A percentile compares a stretch with the other conserved stretches of the same genome.
These are phyloP conservation scores for Sporothrix mexicana DNA, from an alignment of 2,329 filamentous ascomycete genomes.

Conservation along the genomic window DNA sequence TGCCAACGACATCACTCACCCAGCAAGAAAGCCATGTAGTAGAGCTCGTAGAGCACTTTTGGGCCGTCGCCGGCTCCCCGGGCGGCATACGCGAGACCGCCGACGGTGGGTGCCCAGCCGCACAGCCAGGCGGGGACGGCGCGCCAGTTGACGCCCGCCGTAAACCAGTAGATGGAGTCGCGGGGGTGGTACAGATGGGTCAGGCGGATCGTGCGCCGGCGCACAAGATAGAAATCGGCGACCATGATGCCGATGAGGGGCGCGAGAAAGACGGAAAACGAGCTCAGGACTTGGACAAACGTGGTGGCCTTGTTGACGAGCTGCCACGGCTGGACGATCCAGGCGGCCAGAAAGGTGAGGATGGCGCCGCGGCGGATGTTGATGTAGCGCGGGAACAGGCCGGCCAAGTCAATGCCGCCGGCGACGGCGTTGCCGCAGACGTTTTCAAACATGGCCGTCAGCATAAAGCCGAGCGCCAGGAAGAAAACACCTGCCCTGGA, in stretches of 20 bases:
- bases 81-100: conserved; percentile 40
- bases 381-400: conserved; percentile 58
- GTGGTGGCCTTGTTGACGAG: conserved; percentile 53
- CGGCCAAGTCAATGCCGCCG: conserved; percentile 61
- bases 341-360: conserved; percentile 53
- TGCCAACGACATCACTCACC: not conserved
- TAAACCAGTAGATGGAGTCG: conserved; percentile 51
- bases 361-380: conserved; percentile 62
- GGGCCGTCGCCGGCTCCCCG: not conserved
- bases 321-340: conserved; percentile 58
- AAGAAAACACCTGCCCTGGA: conserved; percentile 55
- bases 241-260: conserved; percentile 36
- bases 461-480: conserved; percentile 51
- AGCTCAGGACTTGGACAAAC: conserved; percentile 54
- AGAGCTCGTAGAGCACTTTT: not conserved
- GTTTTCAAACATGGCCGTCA: conserved; percentile 54
- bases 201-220: conserved; percentile 45
- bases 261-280: conserved; percentile 44
- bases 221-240: conserved; percentile 42
- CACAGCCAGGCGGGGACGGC: conserved; percentile 49
- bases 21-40: conserved; percentile 4
- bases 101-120: conserved; percentile 46
- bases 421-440: conserved; percentile 56
- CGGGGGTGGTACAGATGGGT: conserved; percentile 45
- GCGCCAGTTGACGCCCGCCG: conserved; percentile 48